Percentiles rank a stretch among this genome's conserved stretches.
Conservation (phyloP, 2,329 filamentous ascomycete species). For the Ceratocystiopsis brevicomis region DNA sequence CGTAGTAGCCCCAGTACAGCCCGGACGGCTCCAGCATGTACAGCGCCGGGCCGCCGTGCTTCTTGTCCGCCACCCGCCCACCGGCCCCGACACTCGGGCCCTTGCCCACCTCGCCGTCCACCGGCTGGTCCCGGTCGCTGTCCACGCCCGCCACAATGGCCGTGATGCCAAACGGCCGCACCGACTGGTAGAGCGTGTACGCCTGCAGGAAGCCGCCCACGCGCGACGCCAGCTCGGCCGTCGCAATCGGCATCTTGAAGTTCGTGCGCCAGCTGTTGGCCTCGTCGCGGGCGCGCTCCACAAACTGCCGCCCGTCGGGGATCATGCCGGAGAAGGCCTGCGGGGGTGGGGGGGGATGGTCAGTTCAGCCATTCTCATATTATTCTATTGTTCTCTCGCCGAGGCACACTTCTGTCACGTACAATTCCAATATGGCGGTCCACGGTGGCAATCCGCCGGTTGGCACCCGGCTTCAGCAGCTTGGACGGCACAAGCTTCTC, state of each 20-base stretch:
- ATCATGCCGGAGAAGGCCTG: constrained; percentile 88
- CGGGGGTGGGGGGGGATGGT: not conserved
- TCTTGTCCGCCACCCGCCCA: constrained; percentile 56
- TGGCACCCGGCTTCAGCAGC: constrained; percentile 82
- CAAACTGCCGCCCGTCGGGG: constrained; percentile 88
- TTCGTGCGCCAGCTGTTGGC: constrained; percentile 75
- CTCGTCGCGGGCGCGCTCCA: constrained; percentile 86
- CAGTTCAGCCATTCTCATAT: not conserved
- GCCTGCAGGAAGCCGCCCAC: constrained; percentile 94
- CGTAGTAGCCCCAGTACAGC: constrained; percentile 97
- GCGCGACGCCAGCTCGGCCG: constrained; percentile 70
- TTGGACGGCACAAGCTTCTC: constrained; percentile 96
- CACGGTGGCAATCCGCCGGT: constrained; percentile 91
- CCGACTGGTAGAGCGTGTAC: constrained; percentile 92
- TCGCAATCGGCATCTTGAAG: constrained; percentile 89
- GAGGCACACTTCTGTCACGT: no score
- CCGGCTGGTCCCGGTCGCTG: constrained; percentile 63
- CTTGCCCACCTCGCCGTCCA: constrained; percentile 76
- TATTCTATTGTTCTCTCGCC: no score
- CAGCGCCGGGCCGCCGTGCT: constrained; percentile 73
- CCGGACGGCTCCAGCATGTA: constrained; percentile 99
- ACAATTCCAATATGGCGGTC: constrained; percentile 89
- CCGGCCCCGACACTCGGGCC: constrained; percentile 66
- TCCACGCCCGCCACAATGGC: constrained; percentile 90
- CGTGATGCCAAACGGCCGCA: constrained; percentile 91